Base-by-base conservation (phyloP, 495 filamentous ascomycete species). In the Aspergillus mulundensis region DNA sequence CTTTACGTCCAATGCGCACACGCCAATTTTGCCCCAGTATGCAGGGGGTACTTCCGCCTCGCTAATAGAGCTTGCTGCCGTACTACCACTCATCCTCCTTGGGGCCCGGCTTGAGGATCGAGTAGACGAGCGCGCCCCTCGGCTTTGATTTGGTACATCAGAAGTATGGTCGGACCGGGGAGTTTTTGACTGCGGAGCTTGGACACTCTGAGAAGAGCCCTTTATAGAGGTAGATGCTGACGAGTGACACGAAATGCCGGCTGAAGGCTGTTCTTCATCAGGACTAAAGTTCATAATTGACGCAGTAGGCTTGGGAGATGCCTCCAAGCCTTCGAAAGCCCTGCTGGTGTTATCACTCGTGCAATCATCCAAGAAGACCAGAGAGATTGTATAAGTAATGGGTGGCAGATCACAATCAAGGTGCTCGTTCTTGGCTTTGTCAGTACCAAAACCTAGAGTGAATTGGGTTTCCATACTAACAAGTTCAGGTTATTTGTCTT, bases 1-100 rank as follows among this genome's bases (percentile, higher is more conserved):
- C 72, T 99, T 99, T 53, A 90, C 81, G 77, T 99, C 94, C 50
- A 99, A 73, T 7, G 94, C 94, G 70, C 94, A 99, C 15, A 99
- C 89, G 38, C 94, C 94, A 63, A 99, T 94, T 44, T 80, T 79
- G 40, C 86, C 87, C 23, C 72, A 50, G 46, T 77, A 71, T 2
- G 74, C 60, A 25, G 61, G 55, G 48, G 49, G 45, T 46, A 61
- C 41, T 53, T 78, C 79, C 30, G 59, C 20, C 58, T 73, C 68
- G 59, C 71, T 79, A n/a, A 75, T 64, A 34, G 84, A 91, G 70
- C 88, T 91, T 38, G 85, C 81, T 23, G 73, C 85, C 54, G 86
- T 91, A 63, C 88, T 91, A 19, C 83, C 85, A 66, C 88, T 91
- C 50, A 91, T 81, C 58, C 89, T 79, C 56, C 89, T 77, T 61